Evolutionary conservation across 306 rosid genomes (phyloP), one percentile per base, ranked within the genome.

Genomic region (peach (Prunus persica)): DNA sequence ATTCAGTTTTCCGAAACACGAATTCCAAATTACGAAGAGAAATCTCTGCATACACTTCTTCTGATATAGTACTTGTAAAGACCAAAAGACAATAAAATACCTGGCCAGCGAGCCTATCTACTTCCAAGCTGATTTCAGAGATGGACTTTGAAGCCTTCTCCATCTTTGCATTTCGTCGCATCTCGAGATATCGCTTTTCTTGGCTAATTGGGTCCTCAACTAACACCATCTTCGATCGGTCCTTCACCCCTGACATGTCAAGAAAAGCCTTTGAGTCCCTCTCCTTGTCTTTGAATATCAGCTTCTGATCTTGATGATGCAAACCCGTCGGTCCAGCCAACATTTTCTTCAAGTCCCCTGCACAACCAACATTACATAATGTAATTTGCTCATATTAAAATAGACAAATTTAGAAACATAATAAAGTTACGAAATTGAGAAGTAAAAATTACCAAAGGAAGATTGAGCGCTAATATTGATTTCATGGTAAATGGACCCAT

Each of bases 281-380:
- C 86, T 95, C 99, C 38, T 83, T 95, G 27, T 89, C 93, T 64
- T 92, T 95, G 83, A 85, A 92, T 58, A 92, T 79, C 75, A 95
- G 84, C 88, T 95, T 95, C 86, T 90, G 97, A 78, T 95, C 99
- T 82, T 88, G 77, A 72, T 95, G 97, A 84, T 92, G 97, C 45
- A 95, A 75, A 20, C 97, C 99, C 12, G 97, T 95, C 47, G 88
- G 88, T 74, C 99, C 97, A 47, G 82, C 82, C 79, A 93, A 72
- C 91, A 93, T 84, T 79, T 93, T 93, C 93, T 93, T 93, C 93
- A 93, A 79, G 27, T 93, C 98, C 79, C 97, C 98, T 93, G 41
- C 69, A 45, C 61, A 82, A 67, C 15, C 45, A 38, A 70, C 46
- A 63, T 8, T 9, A 24, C 11, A 32, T 3, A 74, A 12, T 62